Evolutionary conservation across 2,329 filamentous ascomycete genomes (phyloP), one percentile per base, ranked within the genome.

Genomic region (Graphilbum fragrans): DNA sequence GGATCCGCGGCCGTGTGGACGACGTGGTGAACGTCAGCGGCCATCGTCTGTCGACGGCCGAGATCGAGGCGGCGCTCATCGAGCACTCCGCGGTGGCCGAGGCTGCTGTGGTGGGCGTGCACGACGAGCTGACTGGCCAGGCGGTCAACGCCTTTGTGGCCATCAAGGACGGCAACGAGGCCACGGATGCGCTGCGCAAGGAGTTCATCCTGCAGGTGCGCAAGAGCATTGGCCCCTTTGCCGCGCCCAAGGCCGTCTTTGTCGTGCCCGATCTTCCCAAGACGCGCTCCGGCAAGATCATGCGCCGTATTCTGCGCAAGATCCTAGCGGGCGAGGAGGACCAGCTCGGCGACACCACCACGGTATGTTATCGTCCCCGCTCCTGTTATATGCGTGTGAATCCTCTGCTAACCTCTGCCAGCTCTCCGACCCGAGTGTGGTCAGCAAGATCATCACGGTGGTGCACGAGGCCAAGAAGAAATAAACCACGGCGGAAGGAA

Each of bases 11-110:
- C 50, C 87, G 92, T 62, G 92, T 98, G 41, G 92, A 98, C 58
- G 92, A 98, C 55, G 92, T 98, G 35, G 90, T 98, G 61, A 98
- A 98, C 63, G 92, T 98, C 47, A 92, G 84, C 53, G 92, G 92
- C 22, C 92, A 98, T 64, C 82, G 92, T 60, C 73, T 98, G 48
- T 96, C 90, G 16, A 98, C 92, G 10, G 90, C 92, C 29, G 92
- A 98, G 64, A 98, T 98, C 50, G 92, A 98, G 66, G 92, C 92
- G 22, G 92, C 92, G 17, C 78, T 98, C 38, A 81, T 98, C 51
- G 90, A 96, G 70, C 88, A 96, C 62, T 72, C 79, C 54, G 69
- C 82, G 16, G 85, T 98, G 45, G 92, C 86, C 42, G 92, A 98
- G 66, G 86, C 92, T 3, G 92, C 92, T 20, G 92, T 96, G 2